Conservation (phyloP, 2,329 filamentous ascomycete species). For the Cercospora citrullina region DNA sequence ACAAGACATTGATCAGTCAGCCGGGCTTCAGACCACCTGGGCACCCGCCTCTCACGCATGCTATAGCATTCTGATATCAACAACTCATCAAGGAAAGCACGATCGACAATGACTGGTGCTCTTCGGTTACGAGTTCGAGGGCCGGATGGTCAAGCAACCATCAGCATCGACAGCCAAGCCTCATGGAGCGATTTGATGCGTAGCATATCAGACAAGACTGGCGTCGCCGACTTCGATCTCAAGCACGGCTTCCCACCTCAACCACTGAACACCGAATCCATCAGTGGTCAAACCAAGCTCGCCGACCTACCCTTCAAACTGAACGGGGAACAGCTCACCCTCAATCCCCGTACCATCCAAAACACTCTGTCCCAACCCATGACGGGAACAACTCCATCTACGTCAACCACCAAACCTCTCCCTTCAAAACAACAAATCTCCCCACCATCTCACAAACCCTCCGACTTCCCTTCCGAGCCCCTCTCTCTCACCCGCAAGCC, state of each 20-base stretch:
- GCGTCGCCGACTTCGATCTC: conserved; percentile 66
- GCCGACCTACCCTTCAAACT: conserved; percentile 61
- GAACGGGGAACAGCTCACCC: conserved; percentile 69
- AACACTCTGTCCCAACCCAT: conserved; percentile 38
- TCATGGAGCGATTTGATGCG: conserved; percentile 63
- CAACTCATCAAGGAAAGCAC: background rate
- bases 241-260: conserved; percentile 85
- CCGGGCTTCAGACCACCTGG: background rate
- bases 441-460: conserved; percentile 32
- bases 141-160: conserved; percentile 68
- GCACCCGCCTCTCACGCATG: background rate
- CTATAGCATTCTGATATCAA: background rate
- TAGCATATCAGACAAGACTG: conserved; percentile 64
- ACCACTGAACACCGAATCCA: conserved; percentile 61
- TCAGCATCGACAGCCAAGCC: conserved; percentile 68
- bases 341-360: conserved; percentile 51
- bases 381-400: conserved; percentile 27
- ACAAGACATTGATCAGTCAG: conserved; percentile 1
- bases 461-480: conserved; percentile 35
- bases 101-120: conserved; percentile 19
- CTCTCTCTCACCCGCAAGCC: conserved; percentile 45
- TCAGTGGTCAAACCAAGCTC: conserved; percentile 52
- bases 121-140: conserved; percentile 78
- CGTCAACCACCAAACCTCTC: conserved; percentile 29
- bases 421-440: conserved; percentile 28